phyloP scores from a whole-genome alignment of 192 early-diverging fungal genomes.

The Podochytrium sp. region DNA sequence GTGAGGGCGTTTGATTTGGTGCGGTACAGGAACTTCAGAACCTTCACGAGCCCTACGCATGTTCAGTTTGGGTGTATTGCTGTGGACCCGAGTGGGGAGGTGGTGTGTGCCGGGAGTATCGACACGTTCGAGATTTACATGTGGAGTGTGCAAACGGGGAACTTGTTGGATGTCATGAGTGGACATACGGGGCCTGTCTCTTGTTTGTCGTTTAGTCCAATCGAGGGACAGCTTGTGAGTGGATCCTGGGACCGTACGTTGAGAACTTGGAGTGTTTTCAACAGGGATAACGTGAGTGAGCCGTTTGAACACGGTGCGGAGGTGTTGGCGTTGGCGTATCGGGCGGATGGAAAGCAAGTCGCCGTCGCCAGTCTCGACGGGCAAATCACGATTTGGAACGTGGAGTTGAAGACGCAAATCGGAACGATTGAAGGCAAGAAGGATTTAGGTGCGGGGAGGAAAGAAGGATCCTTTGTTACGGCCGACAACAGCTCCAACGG shows the following conservation, averaged over 20 bases:
- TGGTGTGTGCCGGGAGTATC: constrained; percentile 91
- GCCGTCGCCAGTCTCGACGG: constrained; percentile 90
- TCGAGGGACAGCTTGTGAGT: constrained; percentile 78
- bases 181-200: constrained; percentile 95
- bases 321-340: constrained; percentile 84
- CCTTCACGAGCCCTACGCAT: constrained; percentile 93
- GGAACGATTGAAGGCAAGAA: constrained; percentile 87
- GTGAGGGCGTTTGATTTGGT: constrained; percentile 98
- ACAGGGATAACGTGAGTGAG: constrained; percentile 78
- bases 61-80: constrained; percentile 93
- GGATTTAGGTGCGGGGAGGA: constrained; percentile 90
- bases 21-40: constrained; percentile 97
- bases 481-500: constrained; percentile 82
- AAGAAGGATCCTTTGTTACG: constrained; percentile 73
- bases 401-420: constrained; percentile 70
- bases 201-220: constrained; percentile 81
- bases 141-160: constrained; percentile 99
- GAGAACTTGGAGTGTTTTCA: constrained; percentile 94
- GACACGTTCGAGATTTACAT: constrained; percentile 97
- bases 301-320: constrained; percentile 78
- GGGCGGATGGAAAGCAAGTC: constrained; percentile 90
- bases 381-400: constrained; percentile 92
- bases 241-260: constrained; percentile 93
- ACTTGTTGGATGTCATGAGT: constrained; percentile 88
- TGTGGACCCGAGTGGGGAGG: constrained; percentile 95